Conservation (phyloP, 148 eudicot genomes). For the Heliamphora exappendiculata region DNA sequence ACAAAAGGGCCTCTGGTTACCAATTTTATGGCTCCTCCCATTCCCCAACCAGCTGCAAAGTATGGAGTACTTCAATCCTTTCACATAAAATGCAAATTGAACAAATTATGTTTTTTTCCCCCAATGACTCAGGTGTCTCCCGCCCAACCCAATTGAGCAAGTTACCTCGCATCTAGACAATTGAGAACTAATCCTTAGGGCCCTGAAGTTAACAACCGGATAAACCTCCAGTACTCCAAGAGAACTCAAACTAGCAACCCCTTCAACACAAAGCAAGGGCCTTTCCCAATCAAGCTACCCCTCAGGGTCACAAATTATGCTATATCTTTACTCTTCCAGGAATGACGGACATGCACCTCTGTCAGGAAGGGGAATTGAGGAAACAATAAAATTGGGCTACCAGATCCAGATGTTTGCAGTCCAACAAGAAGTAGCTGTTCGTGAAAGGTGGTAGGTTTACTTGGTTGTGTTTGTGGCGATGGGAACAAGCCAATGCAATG, state of each 20-base stretch:
- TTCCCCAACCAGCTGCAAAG: neutral
- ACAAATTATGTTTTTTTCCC: too few species aligned
- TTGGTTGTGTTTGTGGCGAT: constrained; percentile 90
- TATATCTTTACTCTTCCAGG: neutral
- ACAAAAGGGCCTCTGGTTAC: neutral
- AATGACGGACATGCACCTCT: neutral
- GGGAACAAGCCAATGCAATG: constrained; percentile 95
- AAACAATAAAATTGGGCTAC: constrained; percentile 2
- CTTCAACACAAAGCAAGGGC: too few species aligned
- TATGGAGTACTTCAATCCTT: neutral
- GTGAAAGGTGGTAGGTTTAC: constrained; percentile 35
- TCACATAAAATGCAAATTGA: constrained; percentile 4
- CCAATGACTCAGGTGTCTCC: too few species aligned
- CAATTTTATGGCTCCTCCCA: constrained; percentile 1
- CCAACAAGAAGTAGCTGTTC: neutral
- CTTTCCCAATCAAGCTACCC: too few species aligned
- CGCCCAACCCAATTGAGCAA: too few species aligned
- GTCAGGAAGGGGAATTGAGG: neutral
- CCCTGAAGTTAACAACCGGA: too few species aligned
- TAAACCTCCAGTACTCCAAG: too few species aligned
- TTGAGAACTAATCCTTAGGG: too few species aligned
- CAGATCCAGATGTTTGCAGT: neutral
- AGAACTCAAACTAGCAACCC: too few species aligned
- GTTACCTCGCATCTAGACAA: too few species aligned
- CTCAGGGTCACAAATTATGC: neutral